Conservation (phyloP, 345 rosid species). For the Pugionium dolabratum region DNA sequence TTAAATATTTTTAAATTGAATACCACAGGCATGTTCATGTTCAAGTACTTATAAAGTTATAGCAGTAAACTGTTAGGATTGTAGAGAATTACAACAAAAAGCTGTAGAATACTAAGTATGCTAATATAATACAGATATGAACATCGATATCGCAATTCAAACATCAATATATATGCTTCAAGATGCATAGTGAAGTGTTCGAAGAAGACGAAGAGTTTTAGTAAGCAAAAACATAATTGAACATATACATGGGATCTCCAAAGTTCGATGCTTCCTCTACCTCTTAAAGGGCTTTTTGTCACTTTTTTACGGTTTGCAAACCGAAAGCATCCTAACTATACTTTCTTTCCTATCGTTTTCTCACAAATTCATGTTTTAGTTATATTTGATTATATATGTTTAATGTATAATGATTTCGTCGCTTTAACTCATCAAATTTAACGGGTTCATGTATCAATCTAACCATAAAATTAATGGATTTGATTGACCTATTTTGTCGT, state of each 20-base stretch:
- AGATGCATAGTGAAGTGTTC: not conserved
- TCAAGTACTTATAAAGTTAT: not conserved
- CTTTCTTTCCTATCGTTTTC: no score
- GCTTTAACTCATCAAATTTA: no score
- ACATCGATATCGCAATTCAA: not conserved
- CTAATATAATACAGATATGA: not conserved
- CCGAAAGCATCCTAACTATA: no score
- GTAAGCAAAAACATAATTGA: not conserved
- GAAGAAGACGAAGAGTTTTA: not conserved
- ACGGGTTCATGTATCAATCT: no score
- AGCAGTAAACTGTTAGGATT: not conserved
- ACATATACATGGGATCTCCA: not conserved
- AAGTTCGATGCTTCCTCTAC: no score
- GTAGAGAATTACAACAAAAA: not conserved
- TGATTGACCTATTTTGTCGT: no score
- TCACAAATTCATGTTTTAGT: no score
- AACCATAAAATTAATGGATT: no score
- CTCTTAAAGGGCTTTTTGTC: no score
- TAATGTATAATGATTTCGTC: no score
- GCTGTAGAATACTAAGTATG: not conserved
- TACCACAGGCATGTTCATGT: not conserved
- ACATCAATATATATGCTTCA: not conserved
- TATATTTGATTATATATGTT: no score
- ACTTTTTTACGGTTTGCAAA: no score
- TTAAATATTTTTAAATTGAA: not conserved